Evolutionary conservation across 1,284 basidiomycete species (phyloP), one percentile per base, ranked within the genome.

Genomic region (Microstroma glucosiphilum): DNA sequence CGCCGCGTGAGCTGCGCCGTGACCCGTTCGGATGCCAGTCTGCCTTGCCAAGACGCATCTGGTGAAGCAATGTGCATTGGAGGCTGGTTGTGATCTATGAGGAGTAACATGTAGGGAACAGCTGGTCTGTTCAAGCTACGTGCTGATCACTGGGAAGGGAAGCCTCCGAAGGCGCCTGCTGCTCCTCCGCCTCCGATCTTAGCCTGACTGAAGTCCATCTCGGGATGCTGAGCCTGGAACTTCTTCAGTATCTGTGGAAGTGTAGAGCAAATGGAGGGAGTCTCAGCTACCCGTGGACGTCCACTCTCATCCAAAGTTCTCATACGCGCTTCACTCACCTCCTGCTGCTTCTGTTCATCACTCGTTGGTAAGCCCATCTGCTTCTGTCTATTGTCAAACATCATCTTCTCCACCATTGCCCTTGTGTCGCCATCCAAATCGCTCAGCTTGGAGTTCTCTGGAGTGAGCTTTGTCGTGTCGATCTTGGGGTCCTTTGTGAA

Each of bases 321-420:
- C 21, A 48, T 48, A 12, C 43, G 56, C 56, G 48, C 1, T 15
- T 6, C 40, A 23, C 62, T 25, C 67, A 73, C 67, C 56, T 74
- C 67, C 42, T 70, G 65, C 53, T 76, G 70, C 60, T 71, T 73
- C 30, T 67, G 46, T 61, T 76, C 68, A 57, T 81, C 80, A 1
- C 80, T 79, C 0, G 79, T 80, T 8, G 80, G 94, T 76, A 91
- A 91, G 66, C 93, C 93, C 85, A 96, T 86, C 88, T 93, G 91
- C 84, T 92, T 96, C 81, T 97, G 94, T 76, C 92, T 90, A 75
- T 97, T 96, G 80, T 98, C 96, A 73, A 92, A 96, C 94, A 99
- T 98, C 96, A 99, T 99, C 83, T 98, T 98, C 82, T 99, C 96
- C 0, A 99, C 96, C 90, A 98, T 91, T 0, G 90, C 91, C 71